Conservation (phyloP, 1,139 yeast genomes). For the Scheffersomyces illinoinensis region DNA sequence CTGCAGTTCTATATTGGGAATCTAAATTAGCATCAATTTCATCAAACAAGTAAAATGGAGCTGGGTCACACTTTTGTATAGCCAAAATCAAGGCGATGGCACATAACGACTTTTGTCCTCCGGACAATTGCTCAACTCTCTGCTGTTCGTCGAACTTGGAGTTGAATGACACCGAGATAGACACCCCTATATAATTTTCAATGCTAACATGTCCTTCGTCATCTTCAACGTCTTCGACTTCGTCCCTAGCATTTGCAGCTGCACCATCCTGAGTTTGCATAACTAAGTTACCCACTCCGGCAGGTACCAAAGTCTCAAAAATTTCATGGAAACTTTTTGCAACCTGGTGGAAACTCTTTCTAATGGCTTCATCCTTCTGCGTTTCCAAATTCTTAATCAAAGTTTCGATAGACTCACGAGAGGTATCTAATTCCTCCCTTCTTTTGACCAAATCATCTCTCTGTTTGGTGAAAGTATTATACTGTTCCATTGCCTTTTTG, state of each 20-base stretch:
- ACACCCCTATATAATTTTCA: conserved; percentile 78
- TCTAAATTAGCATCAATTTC: conserved; percentile 96
- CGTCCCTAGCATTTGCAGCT: conserved; percentile 17
- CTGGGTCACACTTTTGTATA: conserved; percentile 93
- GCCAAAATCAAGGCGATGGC: conserved; percentile 93
- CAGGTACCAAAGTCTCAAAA: conserved; percentile 80
- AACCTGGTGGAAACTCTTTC: conserved; percentile 74
- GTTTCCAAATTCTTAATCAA: conserved; percentile 71
- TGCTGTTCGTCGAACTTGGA: conserved; percentile 85
- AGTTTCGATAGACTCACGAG: conserved; percentile 71
- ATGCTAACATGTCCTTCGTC: conserved; percentile 18
- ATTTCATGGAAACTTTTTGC: conserved; percentile 71
- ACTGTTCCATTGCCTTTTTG: conserved; percentile 89
- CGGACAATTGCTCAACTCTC: conserved; percentile 86
- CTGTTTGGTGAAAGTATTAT: conserved; percentile 69
- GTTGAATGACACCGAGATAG: conserved; percentile 88
- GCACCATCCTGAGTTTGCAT: conserved; percentile 48
- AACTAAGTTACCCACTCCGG: conserved; percentile 73
- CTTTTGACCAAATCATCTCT: conserved; percentile 66
- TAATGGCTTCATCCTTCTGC: conserved; percentile 83
- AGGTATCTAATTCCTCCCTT: conserved; percentile 66
- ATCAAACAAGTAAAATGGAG: conserved; percentile 93
- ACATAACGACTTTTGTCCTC: conserved; percentile 95
- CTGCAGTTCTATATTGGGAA: conserved; percentile 87
- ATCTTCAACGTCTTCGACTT: conserved; percentile 15